Evolutionary conservation across 1,139 yeast genomes (phyloP), one percentile per base, ranked within the genome.

Genomic region (Lodderomyces beijingensis): DNA sequence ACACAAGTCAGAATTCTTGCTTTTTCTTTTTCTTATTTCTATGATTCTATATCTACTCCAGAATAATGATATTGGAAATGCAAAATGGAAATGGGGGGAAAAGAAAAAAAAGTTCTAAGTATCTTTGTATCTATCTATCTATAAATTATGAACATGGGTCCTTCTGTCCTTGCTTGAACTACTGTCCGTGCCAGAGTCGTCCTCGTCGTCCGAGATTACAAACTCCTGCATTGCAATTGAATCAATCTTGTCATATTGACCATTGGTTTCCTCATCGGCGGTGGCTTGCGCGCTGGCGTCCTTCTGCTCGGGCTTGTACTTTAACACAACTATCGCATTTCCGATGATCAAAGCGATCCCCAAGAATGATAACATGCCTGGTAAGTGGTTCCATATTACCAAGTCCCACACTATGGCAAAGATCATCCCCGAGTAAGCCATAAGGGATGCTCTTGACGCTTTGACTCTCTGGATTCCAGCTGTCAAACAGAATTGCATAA

Each of bases 401-500:
- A 77, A 62, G 50, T 88, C 96, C 77, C 89, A 80, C 22, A 82
- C 43, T n/a, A 86, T 60, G 0, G 95, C 91, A 59, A 82, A 86
- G 1, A 87, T 59, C 68, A 88, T 70, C 47, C 80, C 86, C 2
- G 87, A 70, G 54, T 88, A 88, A 4, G 75, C 62, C 72, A 85
- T 80, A 40, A 84, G 68, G 4, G 91, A 70, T 0, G 89, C 88
- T 37, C 86, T 70, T 2, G 88, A 78, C 1, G 96, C 95, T 39
- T 70, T 69, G 41, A 85, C 95, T 38, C 87, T 63, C 53, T 86
- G 95, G 33, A 88, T 72, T 1, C 95, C 96, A 3, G 87, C 79
- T 0, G 96, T 85, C 35, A 85, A 58, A 19, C 81, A 62, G 46
- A 79, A 78, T 53, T 88, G 96, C 78, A 82, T 83, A 35, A 79